Evolutionary conservation across 192 early-diverging fungal species (phyloP).

Genomic region (Backusella westeae): DNA sequence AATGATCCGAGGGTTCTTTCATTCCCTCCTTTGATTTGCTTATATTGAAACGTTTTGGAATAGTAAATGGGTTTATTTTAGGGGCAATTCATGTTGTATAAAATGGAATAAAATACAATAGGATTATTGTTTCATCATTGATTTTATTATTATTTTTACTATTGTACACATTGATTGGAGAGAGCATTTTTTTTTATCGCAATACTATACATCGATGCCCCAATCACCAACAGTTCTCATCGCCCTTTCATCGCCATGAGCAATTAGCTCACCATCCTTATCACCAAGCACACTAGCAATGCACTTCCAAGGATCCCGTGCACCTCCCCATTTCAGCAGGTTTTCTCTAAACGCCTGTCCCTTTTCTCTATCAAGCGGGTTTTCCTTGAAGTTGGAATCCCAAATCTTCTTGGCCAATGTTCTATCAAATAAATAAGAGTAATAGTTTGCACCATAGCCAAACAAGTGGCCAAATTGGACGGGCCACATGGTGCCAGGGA

Average conservation of each 20-base stretch:
- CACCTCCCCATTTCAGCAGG: slow-evolving; percentile 91
- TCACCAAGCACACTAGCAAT: slow-evolving; percentile 58
- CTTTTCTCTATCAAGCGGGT: slow-evolving; percentile 57
- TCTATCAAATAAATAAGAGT: slow-evolving; percentile 90
- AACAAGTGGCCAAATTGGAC: slow-evolving; percentile 89
- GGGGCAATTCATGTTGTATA: too few relatives aligned
- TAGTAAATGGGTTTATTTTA: too few relatives aligned
- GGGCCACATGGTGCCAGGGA: slow-evolving; percentile 80
- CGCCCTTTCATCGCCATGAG: slow-evolving; percentile 56
- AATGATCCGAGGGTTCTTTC: too few relatives aligned
- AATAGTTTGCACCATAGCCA: slow-evolving; percentile 92
- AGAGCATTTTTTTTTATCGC: background rate
- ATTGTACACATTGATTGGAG: background rate
- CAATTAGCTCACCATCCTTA: slow-evolving; percentile 52
- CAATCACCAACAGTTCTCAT: slow-evolving; percentile 78
- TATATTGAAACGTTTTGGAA: too few relatives aligned
- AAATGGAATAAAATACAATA: background rate
- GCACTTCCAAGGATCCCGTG: slow-evolving; percentile 86
- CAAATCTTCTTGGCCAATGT: slow-evolving; percentile 79
- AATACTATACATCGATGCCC: slow-evolving; percentile 41
- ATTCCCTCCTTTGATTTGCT: too few relatives aligned
- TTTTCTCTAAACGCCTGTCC: slow-evolving; percentile 71
- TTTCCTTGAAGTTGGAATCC: slow-evolving; percentile 63
- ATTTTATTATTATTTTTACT: background rate
- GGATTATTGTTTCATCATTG: too few relatives aligned